Evolutionary conservation across 164 flowering plant species (phyloP).

Genomic region (Tetracentron sinense): DNA sequence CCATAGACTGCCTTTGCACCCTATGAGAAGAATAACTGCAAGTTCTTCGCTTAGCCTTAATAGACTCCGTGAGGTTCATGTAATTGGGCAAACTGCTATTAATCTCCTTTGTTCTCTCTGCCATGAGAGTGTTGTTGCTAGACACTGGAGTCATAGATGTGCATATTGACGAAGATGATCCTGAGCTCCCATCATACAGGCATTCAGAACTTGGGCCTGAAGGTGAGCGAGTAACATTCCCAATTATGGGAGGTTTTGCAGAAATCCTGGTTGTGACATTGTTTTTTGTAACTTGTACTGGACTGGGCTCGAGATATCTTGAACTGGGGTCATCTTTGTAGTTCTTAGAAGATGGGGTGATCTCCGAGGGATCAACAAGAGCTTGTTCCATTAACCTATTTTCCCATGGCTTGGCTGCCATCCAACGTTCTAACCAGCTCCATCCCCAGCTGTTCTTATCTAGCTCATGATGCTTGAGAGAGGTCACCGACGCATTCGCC

Average conservation of each 20-base stretch:
- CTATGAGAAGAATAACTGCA: slow-evolving; percentile 26
- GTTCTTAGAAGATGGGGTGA: slow-evolving; percentile 41
- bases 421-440: slow-evolving; percentile 99
- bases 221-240: slow-evolving; percentile 52
- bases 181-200: slow-evolving; percentile 68
- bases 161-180: slow-evolving; percentile 64
- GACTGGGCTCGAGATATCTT: slow-evolving; percentile 41
- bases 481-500: slow-evolving; percentile 24
- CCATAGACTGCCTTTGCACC: slow-evolving; percentile 70
- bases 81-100: slow-evolving; percentile 50
- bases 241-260: slow-evolving; percentile 61
- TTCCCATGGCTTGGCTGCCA: slow-evolving; percentile 99
- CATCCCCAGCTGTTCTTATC: slow-evolving; percentile 83
- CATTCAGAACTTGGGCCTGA: slow-evolving; percentile 82
- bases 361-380: slow-evolving; percentile 31
- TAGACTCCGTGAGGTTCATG: slow-evolving; percentile 77
- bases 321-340: slow-evolving; percentile 20
- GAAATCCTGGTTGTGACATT: slow-evolving; percentile 75
- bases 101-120: slow-evolving; percentile 48
- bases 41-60: slow-evolving; percentile 68
- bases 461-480: slow-evolving; percentile 40
- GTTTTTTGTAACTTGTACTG: slow-evolving; percentile 65
- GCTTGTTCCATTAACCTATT: slow-evolving; percentile 73
- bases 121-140: slow-evolving; percentile 42
- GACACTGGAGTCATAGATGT: slow-evolving; percentile 74